Percentiles rank a stretch among this genome's conserved stretches.
These are phyloP conservation scores for Mycosphaerella sp. DNA, from an alignment of 2,329 filamentous ascomycete genomes.

Conservation along the genomic window DNA sequence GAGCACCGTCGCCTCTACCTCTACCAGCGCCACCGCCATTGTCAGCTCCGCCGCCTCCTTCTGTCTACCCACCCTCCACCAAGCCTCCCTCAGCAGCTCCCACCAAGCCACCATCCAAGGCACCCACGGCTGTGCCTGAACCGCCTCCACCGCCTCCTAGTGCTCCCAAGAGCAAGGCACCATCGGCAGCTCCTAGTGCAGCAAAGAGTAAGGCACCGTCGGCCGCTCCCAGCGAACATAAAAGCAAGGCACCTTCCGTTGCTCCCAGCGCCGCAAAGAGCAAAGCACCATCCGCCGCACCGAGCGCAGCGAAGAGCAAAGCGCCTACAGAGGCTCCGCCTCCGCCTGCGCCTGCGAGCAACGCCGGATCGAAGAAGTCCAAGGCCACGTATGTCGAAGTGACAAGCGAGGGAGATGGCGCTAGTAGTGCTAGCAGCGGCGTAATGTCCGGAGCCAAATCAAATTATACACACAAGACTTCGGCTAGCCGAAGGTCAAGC, in stretches of 20 bases:
- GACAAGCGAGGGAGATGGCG: slow-evolving; percentile 22
- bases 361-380: slow-evolving; percentile 3
- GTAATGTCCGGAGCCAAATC: slow-evolving; percentile 10
- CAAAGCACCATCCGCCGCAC: slow-evolving; percentile 22
- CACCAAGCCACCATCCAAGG: slow-evolving; percentile 24
- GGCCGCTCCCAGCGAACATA: slow-evolving; percentile 13
- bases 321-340: slow-evolving; percentile 7
- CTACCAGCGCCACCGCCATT: slow-evolving; percentile 11
- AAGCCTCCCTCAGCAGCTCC: slow-evolving; percentile 13
- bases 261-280: slow-evolving; percentile 6
- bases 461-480: slow-evolving; percentile 2
- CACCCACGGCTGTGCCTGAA: slow-evolving; percentile 5
- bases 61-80: slow-evolving; percentile 15
- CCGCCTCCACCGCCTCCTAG: slow-evolving; percentile 3
- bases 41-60: slow-evolving; percentile 13
- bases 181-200: slow-evolving; percentile 18
- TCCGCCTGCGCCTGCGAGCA: slow-evolving; percentile 2
- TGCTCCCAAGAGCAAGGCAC: slow-evolving; percentile 21
- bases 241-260: slow-evolving; percentile 20
- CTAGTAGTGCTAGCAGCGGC: slow-evolving; percentile 13
- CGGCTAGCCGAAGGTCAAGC: background rate
- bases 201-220: slow-evolving; percentile 16
- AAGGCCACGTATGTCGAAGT: slow-evolving; percentile 43
- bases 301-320: slow-evolving; percentile 16
- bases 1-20: slow-evolving; percentile 11